phyloP scores from a whole-genome alignment of 108 stramenopile genomes.

The Phaeodactylum tricornutum region DNA sequence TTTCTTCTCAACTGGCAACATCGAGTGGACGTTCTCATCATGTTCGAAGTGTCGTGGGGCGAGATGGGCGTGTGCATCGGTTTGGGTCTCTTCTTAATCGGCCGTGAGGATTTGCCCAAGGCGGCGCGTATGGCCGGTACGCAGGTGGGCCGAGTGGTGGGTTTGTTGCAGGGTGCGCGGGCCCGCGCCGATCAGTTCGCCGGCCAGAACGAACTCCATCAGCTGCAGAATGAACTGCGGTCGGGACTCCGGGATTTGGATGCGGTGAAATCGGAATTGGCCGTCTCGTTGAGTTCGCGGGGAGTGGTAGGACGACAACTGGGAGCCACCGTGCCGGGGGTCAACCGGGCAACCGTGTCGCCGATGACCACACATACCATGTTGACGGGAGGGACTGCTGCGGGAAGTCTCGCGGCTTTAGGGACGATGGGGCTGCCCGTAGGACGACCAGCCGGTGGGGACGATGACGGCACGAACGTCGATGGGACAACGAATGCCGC shows the following conservation, averaged over 20 bases:
- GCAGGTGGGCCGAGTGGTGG: conserved; percentile 71
- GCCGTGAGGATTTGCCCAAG: conserved; percentile 58
- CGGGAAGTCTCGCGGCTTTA: too few relatives aligned
- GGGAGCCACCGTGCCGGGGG: conserved; percentile 42
- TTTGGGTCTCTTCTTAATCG: conserved; percentile 43
- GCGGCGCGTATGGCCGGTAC: conserved; percentile 49
- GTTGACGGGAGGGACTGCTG: too few relatives aligned
- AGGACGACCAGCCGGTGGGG: too few relatives aligned
- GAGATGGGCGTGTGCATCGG: conserved; percentile 48
- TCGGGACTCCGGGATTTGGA: conserved; percentile 72
- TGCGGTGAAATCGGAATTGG: conserved; percentile 72
- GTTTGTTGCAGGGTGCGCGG: conserved; percentile 71
- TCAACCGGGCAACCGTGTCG: conserved; percentile 33
- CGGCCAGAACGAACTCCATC: conserved; percentile 54
- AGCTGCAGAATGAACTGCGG: conserved; percentile 72
- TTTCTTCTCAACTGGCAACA: too few relatives aligned
- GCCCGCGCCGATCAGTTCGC: conserved; percentile 74
- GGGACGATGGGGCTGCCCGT: too few relatives aligned
- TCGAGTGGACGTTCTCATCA: too few relatives aligned
- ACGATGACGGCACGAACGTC: too few relatives aligned
- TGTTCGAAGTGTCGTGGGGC: conserved; percentile 37
- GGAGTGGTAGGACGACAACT: conserved; percentile 26
- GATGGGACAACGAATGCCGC: too few relatives aligned
- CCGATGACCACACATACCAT: too few relatives aligned
- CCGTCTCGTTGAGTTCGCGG: conserved; percentile 41